Percentiles rank a stretch among this genome's conserved stretches.
phyloP scores from a whole-genome alignment of 2,329 filamentous ascomycete species.

The Trichoderma lentiforme region DNA sequence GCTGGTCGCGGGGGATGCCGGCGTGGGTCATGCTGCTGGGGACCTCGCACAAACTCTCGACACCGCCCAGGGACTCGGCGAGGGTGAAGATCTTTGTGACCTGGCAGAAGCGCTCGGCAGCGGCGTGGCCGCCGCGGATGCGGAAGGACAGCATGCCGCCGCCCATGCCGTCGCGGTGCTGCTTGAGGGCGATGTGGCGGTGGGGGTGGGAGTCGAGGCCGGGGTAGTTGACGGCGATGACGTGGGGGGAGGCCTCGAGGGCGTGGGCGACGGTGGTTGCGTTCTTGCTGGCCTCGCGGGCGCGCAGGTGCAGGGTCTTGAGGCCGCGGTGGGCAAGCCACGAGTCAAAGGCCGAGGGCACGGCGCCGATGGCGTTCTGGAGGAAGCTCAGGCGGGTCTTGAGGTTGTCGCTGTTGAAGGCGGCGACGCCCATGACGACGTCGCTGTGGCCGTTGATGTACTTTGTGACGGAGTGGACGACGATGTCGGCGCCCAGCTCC shows the following conservation, averaged over 20 bases:
- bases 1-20: slow-evolving; percentile 84
- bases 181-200: slow-evolving; percentile 76
- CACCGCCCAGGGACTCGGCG: slow-evolving; percentile 86
- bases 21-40: slow-evolving; percentile 96
- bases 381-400: slow-evolving; percentile 79
- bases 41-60: slow-evolving; percentile 89
- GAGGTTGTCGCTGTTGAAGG: slow-evolving; percentile 84
- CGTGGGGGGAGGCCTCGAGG: slow-evolving; percentile 75
- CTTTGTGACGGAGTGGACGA: slow-evolving; percentile 96
- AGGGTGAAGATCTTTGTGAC: slow-evolving; percentile 85
- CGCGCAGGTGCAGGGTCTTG: slow-evolving; percentile 93
- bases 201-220: slow-evolving; percentile 86
- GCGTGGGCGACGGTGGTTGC: slow-evolving; percentile 72
- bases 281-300: slow-evolving; percentile 78
- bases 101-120: slow-evolving; percentile 91
- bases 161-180: slow-evolving; percentile 91
- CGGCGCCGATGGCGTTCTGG: slow-evolving; percentile 94
- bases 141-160: slow-evolving; percentile 98
- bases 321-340: slow-evolving; percentile 97
- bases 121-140: slow-evolving; percentile 78
- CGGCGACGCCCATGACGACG: slow-evolving; percentile 95
- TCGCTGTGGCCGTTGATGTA: slow-evolving; percentile 98
- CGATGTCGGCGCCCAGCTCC: slow-evolving; percentile 91
- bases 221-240: slow-evolving; percentile 92
- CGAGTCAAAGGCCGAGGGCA: slow-evolving; percentile 92